Conservation (phyloP, 352 stramenopile species). For the Globisporangium apiculatum region DNA sequence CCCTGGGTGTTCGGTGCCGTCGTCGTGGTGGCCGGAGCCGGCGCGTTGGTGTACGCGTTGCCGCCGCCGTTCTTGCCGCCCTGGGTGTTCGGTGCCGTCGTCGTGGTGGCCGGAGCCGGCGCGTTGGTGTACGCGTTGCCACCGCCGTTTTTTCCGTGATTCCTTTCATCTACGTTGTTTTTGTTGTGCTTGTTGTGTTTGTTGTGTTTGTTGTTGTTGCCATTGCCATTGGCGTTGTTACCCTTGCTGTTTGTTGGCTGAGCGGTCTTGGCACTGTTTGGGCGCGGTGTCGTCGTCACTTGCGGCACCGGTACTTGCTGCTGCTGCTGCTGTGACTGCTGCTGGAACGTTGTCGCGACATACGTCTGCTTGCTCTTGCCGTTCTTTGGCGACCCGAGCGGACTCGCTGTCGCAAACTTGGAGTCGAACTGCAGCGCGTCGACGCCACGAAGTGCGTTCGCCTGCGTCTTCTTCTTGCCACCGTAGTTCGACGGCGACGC, state of each 20-base stretch:
- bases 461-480: slow-evolving; percentile 21
- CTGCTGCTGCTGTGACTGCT: background rate
- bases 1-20: no score
- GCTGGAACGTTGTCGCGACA: slow-evolving; percentile 4
- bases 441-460: slow-evolving; percentile 25
- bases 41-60: background rate
- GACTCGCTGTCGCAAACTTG: slow-evolving; percentile 37
- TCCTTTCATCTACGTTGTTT: slow-evolving; percentile 1
- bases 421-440: slow-evolving; percentile 25
- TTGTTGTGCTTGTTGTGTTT: no score
- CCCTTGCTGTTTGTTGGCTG: background rate
- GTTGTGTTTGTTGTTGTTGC: slow-evolving; percentile 11
- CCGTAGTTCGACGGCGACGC: slow-evolving; percentile 35
- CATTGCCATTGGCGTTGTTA: slow-evolving; percentile 8
- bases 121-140: background rate
- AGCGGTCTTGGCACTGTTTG: slow-evolving; percentile 9
- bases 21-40: no score
- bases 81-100: slow-evolving; percentile 4
- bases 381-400: slow-evolving; percentile 15
- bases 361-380: slow-evolving; percentile 4
- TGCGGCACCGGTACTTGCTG: background rate
- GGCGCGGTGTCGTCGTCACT: background rate
- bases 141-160: background rate
- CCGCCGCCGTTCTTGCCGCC: background rate
- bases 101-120: background rate